Percentiles rank a stretch among this genome's conserved stretches.
These are phyloP conservation scores for Xylaria palmicola DNA, from an alignment of 495 filamentous ascomycete species.

Conservation along the genomic window DNA sequence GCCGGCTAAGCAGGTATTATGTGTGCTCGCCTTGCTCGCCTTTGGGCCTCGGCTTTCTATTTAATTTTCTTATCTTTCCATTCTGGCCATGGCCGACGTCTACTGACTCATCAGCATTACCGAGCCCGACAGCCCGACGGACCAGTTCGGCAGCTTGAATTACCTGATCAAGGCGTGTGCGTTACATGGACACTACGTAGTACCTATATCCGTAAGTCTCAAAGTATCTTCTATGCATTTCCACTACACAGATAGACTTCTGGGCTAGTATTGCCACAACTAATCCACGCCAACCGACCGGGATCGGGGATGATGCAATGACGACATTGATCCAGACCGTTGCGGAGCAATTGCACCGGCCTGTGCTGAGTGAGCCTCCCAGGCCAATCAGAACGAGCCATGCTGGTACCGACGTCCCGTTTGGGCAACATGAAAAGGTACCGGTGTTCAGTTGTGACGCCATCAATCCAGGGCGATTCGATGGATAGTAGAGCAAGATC, in stretches of 20 bases:
- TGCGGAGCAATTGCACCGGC: conserved; percentile 15
- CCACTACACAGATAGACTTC: background rate
- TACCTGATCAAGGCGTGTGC: background rate
- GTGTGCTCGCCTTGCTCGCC: background rate
- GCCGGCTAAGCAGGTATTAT: background rate
- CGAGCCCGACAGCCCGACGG: background rate
- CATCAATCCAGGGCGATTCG: no score
- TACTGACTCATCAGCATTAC: background rate
- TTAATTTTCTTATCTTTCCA: no score
- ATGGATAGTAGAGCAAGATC: no score
- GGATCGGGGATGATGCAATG: background rate
- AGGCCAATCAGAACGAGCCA: background rate
- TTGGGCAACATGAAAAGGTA: background rate
- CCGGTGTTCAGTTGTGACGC: background rate
- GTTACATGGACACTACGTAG: background rate
- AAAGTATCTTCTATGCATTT: background rate
- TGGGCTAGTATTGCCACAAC: background rate
- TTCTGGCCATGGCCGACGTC: no score
- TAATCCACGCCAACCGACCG: background rate
- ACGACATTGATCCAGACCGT: background rate
- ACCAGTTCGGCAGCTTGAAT: background rate
- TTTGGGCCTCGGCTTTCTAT: background rate
- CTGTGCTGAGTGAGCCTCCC: background rate
- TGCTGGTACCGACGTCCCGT: background rate
- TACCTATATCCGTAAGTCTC: background rate